Conservation (phyloP, 768 basidiomycete species). For the Lactarius quietus region DNA sequence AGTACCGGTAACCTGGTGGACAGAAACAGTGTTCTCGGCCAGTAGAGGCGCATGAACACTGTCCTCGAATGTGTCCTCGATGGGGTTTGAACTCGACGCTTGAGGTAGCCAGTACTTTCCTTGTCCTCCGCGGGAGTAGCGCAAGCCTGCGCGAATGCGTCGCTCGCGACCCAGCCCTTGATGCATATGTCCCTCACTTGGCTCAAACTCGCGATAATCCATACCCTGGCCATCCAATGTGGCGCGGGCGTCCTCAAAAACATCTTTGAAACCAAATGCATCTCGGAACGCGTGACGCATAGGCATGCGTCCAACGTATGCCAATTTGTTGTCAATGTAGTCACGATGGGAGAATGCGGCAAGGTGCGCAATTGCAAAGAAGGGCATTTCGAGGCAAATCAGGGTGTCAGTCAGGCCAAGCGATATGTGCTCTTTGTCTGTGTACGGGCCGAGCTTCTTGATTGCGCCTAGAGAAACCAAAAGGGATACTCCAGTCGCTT, state of each 20-base stretch:
- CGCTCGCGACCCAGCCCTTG: slow-evolving; percentile 82
- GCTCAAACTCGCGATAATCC: slow-evolving; percentile 96
- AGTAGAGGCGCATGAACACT: slow-evolving; percentile 70
- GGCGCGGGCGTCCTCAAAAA: slow-evolving; percentile 76
- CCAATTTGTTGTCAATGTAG: slow-evolving; percentile 61
- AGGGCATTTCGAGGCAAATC: slow-evolving; percentile 95
- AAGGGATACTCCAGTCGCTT: slow-evolving; percentile 79
- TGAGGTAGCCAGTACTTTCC: slow-evolving; percentile 96
- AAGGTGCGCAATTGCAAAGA: slow-evolving; percentile 93
- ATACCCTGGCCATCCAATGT: slow-evolving; percentile 88
- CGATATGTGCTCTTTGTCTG: slow-evolving; percentile 84
- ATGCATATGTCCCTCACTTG: slow-evolving; percentile 90
- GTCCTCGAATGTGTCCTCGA: slow-evolving; percentile 47
- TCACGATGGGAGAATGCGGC: slow-evolving; percentile 92
- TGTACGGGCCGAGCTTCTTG: slow-evolving; percentile 79
- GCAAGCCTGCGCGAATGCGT: slow-evolving; percentile 85
- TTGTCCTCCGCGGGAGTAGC: slow-evolving; percentile 88
- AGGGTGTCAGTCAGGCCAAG: slow-evolving; percentile 86
- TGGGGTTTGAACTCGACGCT: slow-evolving; percentile 41
- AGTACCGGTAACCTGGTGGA: slow-evolving; percentile 65
- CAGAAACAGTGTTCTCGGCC: slow-evolving; percentile 53
- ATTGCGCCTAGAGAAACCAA: slow-evolving; percentile 83
- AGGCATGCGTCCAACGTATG: slow-evolving; percentile 85
- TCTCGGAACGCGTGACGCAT: slow-evolving; percentile 85
- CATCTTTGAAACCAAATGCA: slow-evolving; percentile 82